Conservation (phyloP, 352 stramenopile genomes). For the Globisporangium splendens region DNA sequence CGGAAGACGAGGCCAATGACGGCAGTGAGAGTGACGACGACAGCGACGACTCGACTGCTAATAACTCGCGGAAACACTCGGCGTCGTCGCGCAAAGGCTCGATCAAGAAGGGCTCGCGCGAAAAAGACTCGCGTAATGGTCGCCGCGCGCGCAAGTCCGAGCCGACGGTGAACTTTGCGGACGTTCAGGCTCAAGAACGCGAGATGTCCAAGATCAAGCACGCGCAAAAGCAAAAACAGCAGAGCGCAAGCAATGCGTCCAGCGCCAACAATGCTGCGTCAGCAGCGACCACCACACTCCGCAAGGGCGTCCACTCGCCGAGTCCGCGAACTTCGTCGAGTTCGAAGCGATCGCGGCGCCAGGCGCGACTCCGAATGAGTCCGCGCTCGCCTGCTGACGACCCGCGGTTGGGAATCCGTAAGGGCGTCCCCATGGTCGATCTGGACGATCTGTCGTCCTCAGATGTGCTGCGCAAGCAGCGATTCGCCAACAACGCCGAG, state of each 20-base stretch:
- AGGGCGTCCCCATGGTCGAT: slow-evolving; percentile 18
- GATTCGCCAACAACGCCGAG: slow-evolving; percentile 31
- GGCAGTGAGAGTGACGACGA: slow-evolving; percentile 1
- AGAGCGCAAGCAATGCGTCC: background rate
- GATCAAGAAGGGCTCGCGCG: slow-evolving; percentile 2
- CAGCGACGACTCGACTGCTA: background rate
- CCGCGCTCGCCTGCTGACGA: slow-evolving; percentile 41
- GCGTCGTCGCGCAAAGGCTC: slow-evolving; percentile 1
- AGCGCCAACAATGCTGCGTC: no score
- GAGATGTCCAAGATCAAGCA: slow-evolving; percentile 41
- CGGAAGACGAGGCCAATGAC: no score
- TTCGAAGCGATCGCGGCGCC: slow-evolving; percentile 47
- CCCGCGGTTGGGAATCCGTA: slow-evolving; percentile 17
- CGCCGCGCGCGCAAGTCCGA: slow-evolving; percentile 8
- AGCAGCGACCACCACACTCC: slow-evolving; percentile 17
- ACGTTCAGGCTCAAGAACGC: slow-evolving; percentile 53
- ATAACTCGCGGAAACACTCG: background rate
- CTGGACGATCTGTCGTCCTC: slow-evolving; percentile 15
- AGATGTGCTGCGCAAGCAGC: slow-evolving; percentile 11
- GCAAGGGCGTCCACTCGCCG: slow-evolving; percentile 37
- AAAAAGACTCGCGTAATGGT: background rate
- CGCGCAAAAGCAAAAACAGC: slow-evolving; percentile 10
- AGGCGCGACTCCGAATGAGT: slow-evolving; percentile 42
- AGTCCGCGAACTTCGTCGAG: slow-evolving; percentile 13
- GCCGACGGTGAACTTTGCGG: slow-evolving; percentile 38